phyloP scores from a whole-genome alignment of 768 basidiomycete species.

The Leccinum ochraceum region DNA sequence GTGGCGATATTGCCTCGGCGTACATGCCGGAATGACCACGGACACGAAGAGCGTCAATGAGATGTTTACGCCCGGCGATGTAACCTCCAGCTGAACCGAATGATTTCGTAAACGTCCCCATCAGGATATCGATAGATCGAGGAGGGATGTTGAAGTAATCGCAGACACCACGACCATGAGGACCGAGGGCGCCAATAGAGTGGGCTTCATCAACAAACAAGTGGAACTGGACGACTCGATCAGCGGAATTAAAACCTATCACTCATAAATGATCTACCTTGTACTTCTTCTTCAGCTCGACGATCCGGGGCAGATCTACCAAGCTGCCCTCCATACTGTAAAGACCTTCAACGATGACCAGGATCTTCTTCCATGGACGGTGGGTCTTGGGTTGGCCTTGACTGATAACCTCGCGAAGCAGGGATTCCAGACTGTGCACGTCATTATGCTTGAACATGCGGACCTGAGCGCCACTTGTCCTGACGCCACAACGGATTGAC shows the following conservation, averaged over 20 bases:
- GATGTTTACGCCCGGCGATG: conserved; percentile 77
- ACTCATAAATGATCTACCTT: conserved; percentile 58
- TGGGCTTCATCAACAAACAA: conserved; percentile 97
- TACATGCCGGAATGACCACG: conserved; percentile 82
- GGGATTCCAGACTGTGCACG: conserved; percentile 56
- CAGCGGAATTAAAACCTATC: neutral
- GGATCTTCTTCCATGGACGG: conserved; percentile 98
- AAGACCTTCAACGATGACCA: conserved; percentile 91
- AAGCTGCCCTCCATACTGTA: conserved; percentile 99
- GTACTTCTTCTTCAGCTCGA: conserved; percentile 91
- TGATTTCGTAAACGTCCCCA: conserved; percentile 98
- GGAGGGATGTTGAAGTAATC: conserved; percentile 93
- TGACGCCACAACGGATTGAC: conserved; percentile 89
- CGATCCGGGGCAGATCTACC: conserved; percentile 75
- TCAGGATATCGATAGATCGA: conserved; percentile 82
- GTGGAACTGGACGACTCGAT: conserved; percentile 67
- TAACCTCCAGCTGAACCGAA: conserved; percentile 96
- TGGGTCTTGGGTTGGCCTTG: conserved; percentile 98
- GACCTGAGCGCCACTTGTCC: conserved; percentile 71
- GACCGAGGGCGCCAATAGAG: conserved; percentile 94
- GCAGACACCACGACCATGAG: conserved; percentile 90
- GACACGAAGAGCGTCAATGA: conserved; percentile 82
- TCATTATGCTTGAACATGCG: no score
- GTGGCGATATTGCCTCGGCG: conserved; percentile 88
- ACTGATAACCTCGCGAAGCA: conserved; percentile 89